Evolutionary conservation across 2,329 filamentous ascomycete species (phyloP).

Genomic region (Alternaria hordeiaustralica): DNA sequence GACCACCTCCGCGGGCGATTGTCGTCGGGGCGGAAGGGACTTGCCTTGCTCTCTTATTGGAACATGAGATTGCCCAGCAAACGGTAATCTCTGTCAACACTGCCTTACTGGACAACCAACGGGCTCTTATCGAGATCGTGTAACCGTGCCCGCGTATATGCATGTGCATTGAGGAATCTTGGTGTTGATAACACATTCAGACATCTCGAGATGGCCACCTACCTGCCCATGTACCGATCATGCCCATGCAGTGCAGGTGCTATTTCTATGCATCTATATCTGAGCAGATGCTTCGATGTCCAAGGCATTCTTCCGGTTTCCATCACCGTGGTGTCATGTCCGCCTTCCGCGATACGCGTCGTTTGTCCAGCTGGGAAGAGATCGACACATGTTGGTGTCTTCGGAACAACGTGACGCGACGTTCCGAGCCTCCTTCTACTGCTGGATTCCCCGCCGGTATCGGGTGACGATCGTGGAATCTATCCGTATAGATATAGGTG

Average conservation of each 20-base stretch:
- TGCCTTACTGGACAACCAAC: background rate
- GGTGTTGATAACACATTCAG: background rate
- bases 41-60: background rate
- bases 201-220: background rate
- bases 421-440: background rate
- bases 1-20: background rate
- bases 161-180: background rate
- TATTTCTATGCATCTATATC: background rate
- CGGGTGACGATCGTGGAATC: background rate
- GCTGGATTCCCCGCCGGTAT: background rate
- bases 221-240: background rate
- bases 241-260: background rate
- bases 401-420: background rate
- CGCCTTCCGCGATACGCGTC: background rate
- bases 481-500: background rate
- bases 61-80: background rate
- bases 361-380: background rate
- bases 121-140: background rate
- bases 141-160: background rate
- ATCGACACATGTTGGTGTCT: background rate
- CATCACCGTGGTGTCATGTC: background rate
- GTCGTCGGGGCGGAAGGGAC: background rate
- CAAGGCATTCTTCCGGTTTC: background rate
- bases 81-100: background rate
- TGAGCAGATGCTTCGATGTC: background rate